phyloP scores from a whole-genome alignment of 2,329 filamentous ascomycete species.

The Tympanopsis confertula region DNA sequence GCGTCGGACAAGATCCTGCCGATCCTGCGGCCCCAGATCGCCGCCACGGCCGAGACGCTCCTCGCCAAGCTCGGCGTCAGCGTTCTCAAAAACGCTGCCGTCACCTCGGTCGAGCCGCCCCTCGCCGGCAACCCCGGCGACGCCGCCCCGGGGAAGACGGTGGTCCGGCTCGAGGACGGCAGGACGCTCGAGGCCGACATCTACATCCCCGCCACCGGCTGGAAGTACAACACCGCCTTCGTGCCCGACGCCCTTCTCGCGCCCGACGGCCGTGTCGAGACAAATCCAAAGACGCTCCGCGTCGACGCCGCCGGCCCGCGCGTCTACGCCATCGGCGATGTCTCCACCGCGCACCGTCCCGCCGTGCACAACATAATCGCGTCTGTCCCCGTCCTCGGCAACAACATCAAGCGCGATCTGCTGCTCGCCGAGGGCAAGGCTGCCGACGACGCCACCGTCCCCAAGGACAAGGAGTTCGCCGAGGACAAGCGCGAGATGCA shows the following conservation, averaged over 20 bases:
- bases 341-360: slow-evolving; percentile 22
- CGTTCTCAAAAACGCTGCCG: slow-evolving; percentile 25
- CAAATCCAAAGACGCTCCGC: slow-evolving; percentile 22
- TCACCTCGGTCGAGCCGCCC: slow-evolving; percentile 18
- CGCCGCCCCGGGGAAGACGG: slow-evolving; percentile 14
- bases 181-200: slow-evolving; percentile 26
- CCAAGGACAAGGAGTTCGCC: slow-evolving; percentile 20
- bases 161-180: slow-evolving; percentile 25
- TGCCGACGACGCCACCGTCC: slow-evolving; percentile 6
- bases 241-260: slow-evolving; percentile 15
- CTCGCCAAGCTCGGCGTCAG: slow-evolving; percentile 32
- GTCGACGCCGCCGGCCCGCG: too few relatives aligned
- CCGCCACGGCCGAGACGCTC: slow-evolving; percentile 24
- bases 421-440: slow-evolving; percentile 18
- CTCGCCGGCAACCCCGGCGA: slow-evolving; percentile 14
- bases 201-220: slow-evolving; percentile 33
- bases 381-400: slow-evolving; percentile 27
- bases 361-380: slow-evolving; percentile 27
- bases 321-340: slow-evolving; percentile 35
- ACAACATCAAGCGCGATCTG: slow-evolving; percentile 36
- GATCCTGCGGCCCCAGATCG: slow-evolving; percentile 21
- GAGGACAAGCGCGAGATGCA: slow-evolving; percentile 32
- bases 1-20: slow-evolving; percentile 25
- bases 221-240: slow-evolving; percentile 26
- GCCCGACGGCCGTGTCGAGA: slow-evolving; percentile 23